Evolutionary conservation across 768 basidiomycete species (phyloP).

Genomic region (Tricholoma flavovirens): DNA sequence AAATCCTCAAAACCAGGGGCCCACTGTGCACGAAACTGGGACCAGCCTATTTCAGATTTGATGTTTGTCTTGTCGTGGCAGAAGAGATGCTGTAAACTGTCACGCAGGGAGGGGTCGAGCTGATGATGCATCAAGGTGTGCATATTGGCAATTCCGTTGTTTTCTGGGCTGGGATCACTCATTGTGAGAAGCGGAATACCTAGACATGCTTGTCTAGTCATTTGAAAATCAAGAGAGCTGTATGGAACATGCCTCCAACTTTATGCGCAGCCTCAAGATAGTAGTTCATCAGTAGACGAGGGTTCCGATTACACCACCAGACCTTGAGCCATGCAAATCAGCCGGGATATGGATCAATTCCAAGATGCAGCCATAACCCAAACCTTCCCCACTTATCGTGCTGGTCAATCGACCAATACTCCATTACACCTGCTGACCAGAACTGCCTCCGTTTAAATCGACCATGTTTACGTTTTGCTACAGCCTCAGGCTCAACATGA

Average conservation of each 20-base stretch:
- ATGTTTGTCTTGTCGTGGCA: too few species aligned
- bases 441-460: constrained; percentile 25
- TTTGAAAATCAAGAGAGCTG: not conserved
- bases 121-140: too few species aligned
- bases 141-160: too few species aligned
- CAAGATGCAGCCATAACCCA: constrained; percentile 27
- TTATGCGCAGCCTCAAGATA: constrained; percentile 20
- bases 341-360: constrained; percentile 25
- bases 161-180: too few species aligned
- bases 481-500: constrained; percentile 8
- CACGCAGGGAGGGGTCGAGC: too few species aligned
- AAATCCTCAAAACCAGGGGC: too few species aligned
- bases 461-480: constrained; percentile 11
- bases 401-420: constrained; percentile 32
- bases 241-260: constrained; percentile 2
- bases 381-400: constrained; percentile 40
- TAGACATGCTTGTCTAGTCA: constrained; percentile 2
- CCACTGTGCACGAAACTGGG: too few species aligned
- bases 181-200: constrained; percentile 27
- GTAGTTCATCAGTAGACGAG: constrained; percentile 20
- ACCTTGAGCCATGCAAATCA: constrained; percentile 23
- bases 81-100: too few species aligned
- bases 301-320: constrained; percentile 29
- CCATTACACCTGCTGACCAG: constrained; percentile 37
- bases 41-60: too few species aligned